Base-by-base conservation (phyloP, 495 filamentous ascomycete genomes). In the Parmelia sp. region DNA sequence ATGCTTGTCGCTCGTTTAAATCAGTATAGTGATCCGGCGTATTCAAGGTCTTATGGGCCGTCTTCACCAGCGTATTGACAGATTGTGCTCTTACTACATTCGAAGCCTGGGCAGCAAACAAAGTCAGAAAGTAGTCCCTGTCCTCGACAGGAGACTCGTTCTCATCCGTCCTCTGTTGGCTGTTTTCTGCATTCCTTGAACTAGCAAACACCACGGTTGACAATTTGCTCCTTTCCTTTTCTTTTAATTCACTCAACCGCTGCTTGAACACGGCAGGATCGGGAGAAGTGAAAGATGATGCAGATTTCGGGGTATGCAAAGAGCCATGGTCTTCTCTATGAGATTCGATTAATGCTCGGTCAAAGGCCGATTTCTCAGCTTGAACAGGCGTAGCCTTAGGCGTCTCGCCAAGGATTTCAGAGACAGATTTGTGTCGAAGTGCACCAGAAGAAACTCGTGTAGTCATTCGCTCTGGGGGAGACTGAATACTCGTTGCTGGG, bases 1-100 rank as follows among this genome's bases (percentile, higher is more conserved):
- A 89, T 62, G 94, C 89, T 76, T 92, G 90, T 57, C 86, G 83
- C 68, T 97, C 94, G 51, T 89, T 82, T 53, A 92, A 84, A 25
- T 87, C 86, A 4, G 91, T 80, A 33, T 86, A 82, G 62, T 90
- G 86, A 70, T 94, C 90, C 3, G 83, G 76, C 0, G 92, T 96
- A 25, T 84, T 88, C 35, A 96, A 69, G 0, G 90, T 92, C 70
- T 96, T 96, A 69, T 90, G 84, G 4, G 91, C 88, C 40, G 88
- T 84, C 55, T 82, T 76, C 14, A 96, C 71, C 0, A 96, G 79
- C 14, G 86, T 84, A 66, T 83, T 85, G 15, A 96, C 75, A 17
- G 83, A 80, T 42, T 81, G 83, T 72, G 77, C 82, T 72, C 74
- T 83, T 72, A 74, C 83, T 66, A 74, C 84, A 58, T 75, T 83